Conservation (phyloP, 2,329 filamentous ascomycete species). For the Pseudomassariella vexata region DNA sequence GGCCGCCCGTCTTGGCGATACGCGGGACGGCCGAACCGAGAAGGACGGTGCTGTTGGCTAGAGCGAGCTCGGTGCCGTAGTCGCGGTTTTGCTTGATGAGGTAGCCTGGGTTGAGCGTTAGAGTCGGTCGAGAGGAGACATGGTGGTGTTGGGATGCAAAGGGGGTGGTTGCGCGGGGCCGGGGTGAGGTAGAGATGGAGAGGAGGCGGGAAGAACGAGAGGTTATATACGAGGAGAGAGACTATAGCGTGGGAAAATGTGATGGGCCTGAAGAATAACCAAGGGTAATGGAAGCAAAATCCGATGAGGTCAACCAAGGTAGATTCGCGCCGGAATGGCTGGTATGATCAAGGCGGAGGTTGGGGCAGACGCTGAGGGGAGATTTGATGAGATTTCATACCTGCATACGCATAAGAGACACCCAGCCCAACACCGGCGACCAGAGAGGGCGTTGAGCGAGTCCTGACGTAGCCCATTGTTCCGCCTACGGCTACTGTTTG, state of each 20-base stretch:
- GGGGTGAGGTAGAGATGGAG: too few species aligned
- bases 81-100: constrained; percentile 35
- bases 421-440: constrained; percentile 26
- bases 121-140: not conserved
- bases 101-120: constrained; percentile 28
- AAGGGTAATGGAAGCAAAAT: too few species aligned
- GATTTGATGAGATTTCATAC: too few species aligned
- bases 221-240: too few species aligned
- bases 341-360: too few species aligned
- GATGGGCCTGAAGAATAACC: not conserved
- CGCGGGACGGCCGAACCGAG: constrained; percentile 30
- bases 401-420: constrained; percentile 23
- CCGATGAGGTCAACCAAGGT: too few species aligned
- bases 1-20: constrained; percentile 30
- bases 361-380: too few species aligned
- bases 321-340: too few species aligned
- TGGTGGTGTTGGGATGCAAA: too few species aligned
- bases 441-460: constrained; percentile 25
- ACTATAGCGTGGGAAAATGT: not conserved
- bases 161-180: too few species aligned
- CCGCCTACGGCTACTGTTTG: constrained; percentile 25
- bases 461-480: constrained; percentile 23
- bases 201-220: too few species aligned
- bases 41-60: constrained; percentile 31
- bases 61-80: constrained; percentile 34